Percentiles rank a stretch among this genome's conserved stretches.
phyloP scores from a whole-genome alignment of 2,329 filamentous ascomycete genomes.

The Aspergillus sclerotialis region DNA sequence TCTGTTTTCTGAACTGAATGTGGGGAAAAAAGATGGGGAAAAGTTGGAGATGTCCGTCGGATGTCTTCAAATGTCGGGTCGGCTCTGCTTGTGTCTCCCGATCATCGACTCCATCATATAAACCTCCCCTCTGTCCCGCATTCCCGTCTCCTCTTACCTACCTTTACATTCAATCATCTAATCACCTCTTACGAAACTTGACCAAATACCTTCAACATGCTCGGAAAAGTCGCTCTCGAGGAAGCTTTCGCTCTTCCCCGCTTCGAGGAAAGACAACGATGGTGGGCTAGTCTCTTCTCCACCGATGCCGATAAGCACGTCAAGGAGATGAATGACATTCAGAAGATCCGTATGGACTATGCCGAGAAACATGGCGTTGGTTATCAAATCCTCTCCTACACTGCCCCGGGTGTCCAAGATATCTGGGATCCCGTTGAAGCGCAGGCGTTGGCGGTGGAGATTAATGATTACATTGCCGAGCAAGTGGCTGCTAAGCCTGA shows the following conservation, averaged over 20 bases:
- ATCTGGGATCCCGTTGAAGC: constrained; percentile 32
- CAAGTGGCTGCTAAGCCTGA: constrained; percentile 23
- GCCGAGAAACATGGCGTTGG: constrained; percentile 36
- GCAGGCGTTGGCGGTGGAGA: constrained; percentile 27
- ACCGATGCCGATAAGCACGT: constrained; percentile 50
- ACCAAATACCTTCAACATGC: constrained; percentile 38
- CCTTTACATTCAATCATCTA: not conserved
- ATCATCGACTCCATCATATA: not conserved
- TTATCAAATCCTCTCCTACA: constrained; percentile 37
- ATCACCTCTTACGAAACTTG: no score
- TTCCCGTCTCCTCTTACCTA: not conserved
- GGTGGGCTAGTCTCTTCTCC: constrained; percentile 52
- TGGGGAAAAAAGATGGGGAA: no score
- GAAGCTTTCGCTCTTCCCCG: constrained; percentile 53
- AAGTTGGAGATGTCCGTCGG: no score
- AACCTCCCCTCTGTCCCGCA: not conserved
- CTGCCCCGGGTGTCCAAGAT: constrained; percentile 38
- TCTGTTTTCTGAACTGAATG: no score
- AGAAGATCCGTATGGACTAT: constrained; percentile 27
- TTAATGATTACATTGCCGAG: constrained; percentile 35
- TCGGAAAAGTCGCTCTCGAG: constrained; percentile 52
- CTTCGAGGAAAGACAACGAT: constrained; percentile 48
- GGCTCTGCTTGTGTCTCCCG: not conserved
- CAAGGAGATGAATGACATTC: constrained; percentile 44
- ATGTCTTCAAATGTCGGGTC: not conserved